Evolutionary conservation across 2,329 filamentous ascomycete genomes (phyloP), one percentile per base, ranked within the genome.

Genomic region (Xylaria sp.): DNA sequence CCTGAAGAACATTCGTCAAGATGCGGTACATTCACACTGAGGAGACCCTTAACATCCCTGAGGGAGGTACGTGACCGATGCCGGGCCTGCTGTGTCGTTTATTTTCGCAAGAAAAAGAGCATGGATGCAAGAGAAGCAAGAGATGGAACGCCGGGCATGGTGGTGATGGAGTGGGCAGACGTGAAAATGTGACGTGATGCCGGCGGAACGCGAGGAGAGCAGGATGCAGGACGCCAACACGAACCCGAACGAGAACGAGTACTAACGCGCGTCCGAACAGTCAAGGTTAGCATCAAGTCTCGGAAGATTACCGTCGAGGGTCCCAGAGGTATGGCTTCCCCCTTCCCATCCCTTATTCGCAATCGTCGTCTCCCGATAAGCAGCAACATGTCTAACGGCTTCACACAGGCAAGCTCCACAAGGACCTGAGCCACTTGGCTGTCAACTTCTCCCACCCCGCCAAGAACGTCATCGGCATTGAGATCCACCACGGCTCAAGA

Each of bases 1-100:
- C 76, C 70, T 70, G 69, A 71, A 68, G 66, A 67, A 76, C 75
- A 73, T 78, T 78, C 79, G 81, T 82, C 89, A 97, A 90, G 83
- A 97, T 97, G 94, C 95, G 90, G 86, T 97, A 97, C 91, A 96
- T 99, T 84, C 92, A 97, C 87, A 96, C 91, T 77, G 85, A 93
- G 83, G 93, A 99, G 88, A 84, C 86, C 82, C 85, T 99, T 83
- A 86, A 88, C 76, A 91, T 99, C 81, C 94, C 95, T 76, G 91
- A 97, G 80, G 91, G 92, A 84, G 92, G 92, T 96, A 88, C 82
- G 91, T 90, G 53, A 60, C 50, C 52, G 55, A 55, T 2, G 48
- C 49, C 55, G 55, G 58, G 52, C 46, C 19, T 34, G 11, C 19
- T 30, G 35, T 52, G 8, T 42, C 18, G n/a, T 55, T 50, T 47